Percentiles rank a stretch among this genome's conserved stretches.
phyloP scores from a whole-genome alignment of 371 early-diverging fungal genomes.

The Cokeromyces recurvatus region DNA sequence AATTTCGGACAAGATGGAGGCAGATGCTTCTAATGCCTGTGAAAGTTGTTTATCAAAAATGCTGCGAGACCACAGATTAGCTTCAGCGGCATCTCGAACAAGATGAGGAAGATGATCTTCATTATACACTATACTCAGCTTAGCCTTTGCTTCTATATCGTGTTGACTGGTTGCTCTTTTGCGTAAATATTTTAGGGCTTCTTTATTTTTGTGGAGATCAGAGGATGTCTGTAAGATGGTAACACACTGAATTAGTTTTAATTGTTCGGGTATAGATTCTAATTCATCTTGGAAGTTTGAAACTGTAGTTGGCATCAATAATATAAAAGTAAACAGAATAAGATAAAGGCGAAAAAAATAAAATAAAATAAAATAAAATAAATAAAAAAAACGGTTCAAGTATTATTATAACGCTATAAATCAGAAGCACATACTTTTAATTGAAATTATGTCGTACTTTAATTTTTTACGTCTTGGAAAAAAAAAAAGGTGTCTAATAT shows the following conservation, averaged over 20 bases:
- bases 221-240: not conserved
- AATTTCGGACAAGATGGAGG: conserved; percentile 7
- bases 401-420: too few species aligned
- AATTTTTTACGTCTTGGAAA: too few species aligned
- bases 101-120: not conserved
- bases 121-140: conserved; percentile 30
- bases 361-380: not conserved
- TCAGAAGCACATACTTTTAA: too few species aligned
- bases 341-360: not conserved
- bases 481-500: too few species aligned
- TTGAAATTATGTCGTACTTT: too few species aligned
- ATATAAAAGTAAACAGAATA: not conserved
- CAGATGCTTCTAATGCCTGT: conserved; percentile 18
- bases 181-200: conserved; percentile 30
- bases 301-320: not conserved
- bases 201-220: not conserved
- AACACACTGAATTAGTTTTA: conserved; percentile 14
- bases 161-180: conserved; percentile 19
- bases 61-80: conserved; percentile 38
- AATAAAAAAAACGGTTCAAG: too few species aligned
- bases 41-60: conserved; percentile 40
- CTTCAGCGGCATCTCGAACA: conserved; percentile 10
- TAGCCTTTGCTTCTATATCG: conserved; percentile 41
- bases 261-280: conserved; percentile 13
- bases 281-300: not conserved